Percentiles rank a stretch among this genome's conserved stretches.
Evolutionary conservation across 345 rosid species (phyloP).

Genomic region (Brassica incana): DNA sequence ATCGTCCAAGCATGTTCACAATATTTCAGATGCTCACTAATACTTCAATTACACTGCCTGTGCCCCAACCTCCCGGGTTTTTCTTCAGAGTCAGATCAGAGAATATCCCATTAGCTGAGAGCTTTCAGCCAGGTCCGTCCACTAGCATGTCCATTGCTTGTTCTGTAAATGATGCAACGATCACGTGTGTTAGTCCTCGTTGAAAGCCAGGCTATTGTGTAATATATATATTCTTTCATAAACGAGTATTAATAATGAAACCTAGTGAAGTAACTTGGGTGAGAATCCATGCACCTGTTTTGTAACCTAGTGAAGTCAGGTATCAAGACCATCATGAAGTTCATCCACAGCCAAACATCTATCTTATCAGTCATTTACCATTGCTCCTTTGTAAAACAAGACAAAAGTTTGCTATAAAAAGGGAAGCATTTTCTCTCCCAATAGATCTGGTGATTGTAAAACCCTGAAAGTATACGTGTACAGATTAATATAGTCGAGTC

Average conservation of each 20-base stretch:
- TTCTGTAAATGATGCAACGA: conserved; percentile 5
- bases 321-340: too few species aligned
- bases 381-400: too few species aligned
- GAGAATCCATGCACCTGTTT: too few species aligned
- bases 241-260: not conserved
- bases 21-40: conserved; percentile 15
- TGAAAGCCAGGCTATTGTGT: not conserved
- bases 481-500: too few species aligned
- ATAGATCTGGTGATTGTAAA: too few species aligned
- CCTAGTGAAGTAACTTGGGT: too few species aligned
- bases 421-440: too few species aligned
- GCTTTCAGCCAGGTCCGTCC: not conserved
- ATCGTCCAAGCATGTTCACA: conserved; percentile 11
- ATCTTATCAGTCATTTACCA: too few species aligned
- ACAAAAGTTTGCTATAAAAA: too few species aligned
- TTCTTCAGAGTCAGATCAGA: not conserved
- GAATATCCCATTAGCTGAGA: not conserved
- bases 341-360: too few species aligned
- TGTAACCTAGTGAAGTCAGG: too few species aligned
- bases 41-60: not conserved
- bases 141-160: conserved; percentile 5
- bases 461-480: too few species aligned
- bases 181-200: not conserved
- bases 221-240: not conserved
- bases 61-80: conserved; percentile 30